Conservation (phyloP, 129 eudicot species). For the Centrapalus pauciflorus region DNA sequence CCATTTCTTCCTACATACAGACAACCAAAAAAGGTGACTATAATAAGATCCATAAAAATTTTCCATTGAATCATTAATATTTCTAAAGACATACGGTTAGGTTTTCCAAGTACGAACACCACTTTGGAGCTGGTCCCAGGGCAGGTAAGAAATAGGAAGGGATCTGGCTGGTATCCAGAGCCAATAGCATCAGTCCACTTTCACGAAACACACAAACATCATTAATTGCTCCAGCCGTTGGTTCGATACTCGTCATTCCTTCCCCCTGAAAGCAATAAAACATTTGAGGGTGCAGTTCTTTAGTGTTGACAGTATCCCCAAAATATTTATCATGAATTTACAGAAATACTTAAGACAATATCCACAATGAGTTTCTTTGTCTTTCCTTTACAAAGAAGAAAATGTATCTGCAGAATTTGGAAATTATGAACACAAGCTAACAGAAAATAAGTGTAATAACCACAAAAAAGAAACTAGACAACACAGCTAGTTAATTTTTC, state of each 20-base stretch:
- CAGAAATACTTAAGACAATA: background rate
- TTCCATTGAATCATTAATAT: background rate
- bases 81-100: slow-evolving; percentile 50
- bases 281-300: background rate
- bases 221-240: slow-evolving; percentile 77
- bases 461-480: background rate
- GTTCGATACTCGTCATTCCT: slow-evolving; percentile 96
- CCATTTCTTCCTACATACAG: slow-evolving; percentile 78
- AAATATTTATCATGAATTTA: background rate
- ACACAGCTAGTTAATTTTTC: background rate
- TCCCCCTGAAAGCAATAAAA: slow-evolving; percentile 64
- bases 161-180: slow-evolving; percentile 76
- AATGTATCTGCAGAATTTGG: background rate
- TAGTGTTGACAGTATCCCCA: background rate
- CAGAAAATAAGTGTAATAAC: background rate
- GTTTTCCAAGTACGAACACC: slow-evolving; percentile 88
- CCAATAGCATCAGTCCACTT: slow-evolving; percentile 83
- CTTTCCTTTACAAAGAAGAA: no score
- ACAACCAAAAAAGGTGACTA: slow-evolving; percentile 6
- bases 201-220: slow-evolving; percentile 69
- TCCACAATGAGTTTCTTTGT: no score
- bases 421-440: background rate
- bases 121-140: slow-evolving; percentile 97
- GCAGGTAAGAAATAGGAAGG: slow-evolving; percentile 91
- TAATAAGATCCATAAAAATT: background rate